These are phyloP conservation scores for Paraglomus occultum DNA, from an alignment of 192 early-diverging fungal species.

Conservation along the genomic window DNA sequence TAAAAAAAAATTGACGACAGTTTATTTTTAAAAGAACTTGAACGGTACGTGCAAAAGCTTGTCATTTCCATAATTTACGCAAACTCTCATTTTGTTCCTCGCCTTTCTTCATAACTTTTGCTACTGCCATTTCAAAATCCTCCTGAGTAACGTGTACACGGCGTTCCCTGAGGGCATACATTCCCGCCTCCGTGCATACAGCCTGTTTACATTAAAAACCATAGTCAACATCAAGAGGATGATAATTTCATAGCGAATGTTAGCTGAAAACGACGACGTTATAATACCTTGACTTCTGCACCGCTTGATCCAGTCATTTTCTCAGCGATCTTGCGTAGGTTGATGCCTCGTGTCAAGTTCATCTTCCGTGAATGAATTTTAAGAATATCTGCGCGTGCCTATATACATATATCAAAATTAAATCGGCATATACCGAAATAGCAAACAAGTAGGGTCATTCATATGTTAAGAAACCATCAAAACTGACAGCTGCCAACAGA, in stretches of 20 bases:
- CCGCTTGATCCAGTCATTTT: slow-evolving; percentile 84
- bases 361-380: slow-evolving; percentile 91
- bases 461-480: neutral
- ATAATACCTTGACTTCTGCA: slow-evolving; percentile 71
- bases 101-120: slow-evolving; percentile 99
- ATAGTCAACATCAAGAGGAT: neutral
- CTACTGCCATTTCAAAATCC: slow-evolving; percentile 99
- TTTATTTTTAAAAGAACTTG: too few relatives aligned
- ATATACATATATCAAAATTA: slow-evolving; percentile 5
- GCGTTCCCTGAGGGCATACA: slow-evolving; percentile 91
- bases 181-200: slow-evolving; percentile 86
- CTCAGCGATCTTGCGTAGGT: slow-evolving; percentile 86
- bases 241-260: neutral
- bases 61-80: slow-evolving; percentile 96
- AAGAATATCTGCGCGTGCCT: slow-evolving; percentile 81
- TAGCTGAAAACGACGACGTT: slow-evolving; percentile 23
- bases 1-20: too few relatives aligned
- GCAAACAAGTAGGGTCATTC: neutral
- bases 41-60: too few relatives aligned
- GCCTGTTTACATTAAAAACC: slow-evolving; percentile 31
- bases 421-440: neutral
- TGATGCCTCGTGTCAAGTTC: slow-evolving; percentile 89
- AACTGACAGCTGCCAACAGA: neutral
- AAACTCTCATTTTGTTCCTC: slow-evolving; percentile 95
- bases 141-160: slow-evolving; percentile 99